Evolutionary conservation across 257 asterid genomes (phyloP).

Genomic region (Nemophila menziesii): DNA sequence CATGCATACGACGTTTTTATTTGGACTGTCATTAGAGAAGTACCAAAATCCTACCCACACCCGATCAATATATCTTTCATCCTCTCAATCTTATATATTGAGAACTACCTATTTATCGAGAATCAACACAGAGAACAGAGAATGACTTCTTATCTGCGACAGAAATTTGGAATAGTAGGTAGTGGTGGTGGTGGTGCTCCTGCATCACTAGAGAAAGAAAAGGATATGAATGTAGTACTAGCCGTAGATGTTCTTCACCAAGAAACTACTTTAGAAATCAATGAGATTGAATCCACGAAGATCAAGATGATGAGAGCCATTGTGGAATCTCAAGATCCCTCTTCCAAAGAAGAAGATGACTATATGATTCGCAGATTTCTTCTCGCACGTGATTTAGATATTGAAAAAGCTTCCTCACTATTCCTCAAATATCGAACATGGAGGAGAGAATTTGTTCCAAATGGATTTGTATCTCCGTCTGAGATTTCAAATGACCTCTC

Average conservation of each 20-base stretch:
- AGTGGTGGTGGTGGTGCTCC: neutral
- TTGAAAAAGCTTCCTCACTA: slow-evolving; percentile 71
- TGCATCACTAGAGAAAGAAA: slow-evolving; percentile 8
- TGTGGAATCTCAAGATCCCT: slow-evolving; percentile 17
- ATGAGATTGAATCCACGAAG: slow-evolving; percentile 19
- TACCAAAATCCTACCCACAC: too few species aligned
- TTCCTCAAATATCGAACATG: slow-evolving; percentile 63
- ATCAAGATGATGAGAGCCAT: slow-evolving; percentile 23
- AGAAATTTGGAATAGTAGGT: slow-evolving; percentile 27
- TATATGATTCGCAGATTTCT: slow-evolving; percentile 71
- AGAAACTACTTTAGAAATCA: too few species aligned
- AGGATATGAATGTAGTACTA: neutral
- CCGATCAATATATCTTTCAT: too few species aligned
- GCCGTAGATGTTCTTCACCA: neutral
- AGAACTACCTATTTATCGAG: too few species aligned
- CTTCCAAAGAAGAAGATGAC: slow-evolving; percentile 62
- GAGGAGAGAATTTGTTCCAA: slow-evolving; percentile 57
- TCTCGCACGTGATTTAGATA: slow-evolving; percentile 82
- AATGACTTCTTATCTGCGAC: slow-evolving; percentile 66
- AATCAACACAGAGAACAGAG: neutral
- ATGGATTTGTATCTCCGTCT: slow-evolving; percentile 25
- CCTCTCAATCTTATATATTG: too few species aligned
- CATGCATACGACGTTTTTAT: too few species aligned
- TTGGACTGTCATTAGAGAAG: too few species aligned
- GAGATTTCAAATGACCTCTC: slow-evolving; percentile 48